Percentiles rank a stretch among this genome's conserved stretches.
Evolutionary conservation across 2,329 filamentous ascomycete genomes (phyloP).

Genomic region (Diaporthe sp.): DNA sequence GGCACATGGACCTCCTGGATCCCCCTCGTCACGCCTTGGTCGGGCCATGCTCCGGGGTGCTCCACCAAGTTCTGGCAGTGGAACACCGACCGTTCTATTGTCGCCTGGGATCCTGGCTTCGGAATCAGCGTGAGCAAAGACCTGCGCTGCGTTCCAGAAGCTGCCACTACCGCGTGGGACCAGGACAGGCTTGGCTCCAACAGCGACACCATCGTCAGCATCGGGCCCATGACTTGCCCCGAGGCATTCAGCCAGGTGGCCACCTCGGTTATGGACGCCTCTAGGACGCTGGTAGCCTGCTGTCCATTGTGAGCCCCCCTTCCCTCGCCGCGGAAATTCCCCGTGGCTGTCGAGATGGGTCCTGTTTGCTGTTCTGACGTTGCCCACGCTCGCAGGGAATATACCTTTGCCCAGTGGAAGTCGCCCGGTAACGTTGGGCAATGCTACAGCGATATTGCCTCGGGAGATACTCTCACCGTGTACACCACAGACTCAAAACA

Average conservation of each 20-base stretch:
- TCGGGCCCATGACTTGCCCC: not conserved
- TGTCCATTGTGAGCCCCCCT: not conserved
- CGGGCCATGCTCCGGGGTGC: not conserved
- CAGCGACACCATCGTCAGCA: not conserved
- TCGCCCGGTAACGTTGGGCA: not conserved
- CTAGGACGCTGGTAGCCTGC: not conserved
- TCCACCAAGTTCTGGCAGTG: not conserved
- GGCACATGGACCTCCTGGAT: not conserved
- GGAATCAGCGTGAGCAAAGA: not conserved
- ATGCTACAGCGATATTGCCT: not conserved
- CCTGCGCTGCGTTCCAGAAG: not conserved
- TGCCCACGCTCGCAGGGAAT: not conserved
- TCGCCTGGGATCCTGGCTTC: constrained; percentile 7
- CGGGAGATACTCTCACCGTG: not conserved
- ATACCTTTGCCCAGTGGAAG: not conserved
- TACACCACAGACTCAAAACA: not conserved
- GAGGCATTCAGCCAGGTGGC: not conserved
- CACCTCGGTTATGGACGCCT: not conserved
- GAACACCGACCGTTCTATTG: too few relatives aligned
- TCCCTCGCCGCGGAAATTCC: not conserved
- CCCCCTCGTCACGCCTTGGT: not conserved
- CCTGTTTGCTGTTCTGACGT: not conserved
- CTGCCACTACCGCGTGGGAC: not conserved
- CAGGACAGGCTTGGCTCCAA: not conserved
- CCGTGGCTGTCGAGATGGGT: not conserved